Evolutionary conservation across 1,139 yeast genomes (phyloP), one percentile per base, ranked within the genome.

Genomic region (Saccharomyces hybrid): DNA sequence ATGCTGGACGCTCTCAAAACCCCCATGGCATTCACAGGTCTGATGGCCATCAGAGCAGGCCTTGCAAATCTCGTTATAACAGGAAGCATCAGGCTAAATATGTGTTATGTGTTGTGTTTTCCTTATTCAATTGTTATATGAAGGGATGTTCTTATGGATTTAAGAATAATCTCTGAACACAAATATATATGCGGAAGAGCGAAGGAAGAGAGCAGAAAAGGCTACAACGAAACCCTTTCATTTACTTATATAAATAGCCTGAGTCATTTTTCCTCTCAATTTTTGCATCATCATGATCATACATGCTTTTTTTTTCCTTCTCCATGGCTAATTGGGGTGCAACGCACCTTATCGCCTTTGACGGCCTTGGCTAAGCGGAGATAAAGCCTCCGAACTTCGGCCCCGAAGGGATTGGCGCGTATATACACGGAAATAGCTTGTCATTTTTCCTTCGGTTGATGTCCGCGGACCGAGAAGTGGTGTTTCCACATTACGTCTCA

Each of bases 221-320:
- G 25, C 44, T 19, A 11, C 26, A 19, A 7, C 25, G 6, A 8
- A 38, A 38, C 44, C 44, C 44, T 38, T 38, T 19, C 44, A 38
- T 38, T 38, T 38, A 38, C 44, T 38, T 38, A 38, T 38, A 38
- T 38, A 38, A 38, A 38, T 38, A 38, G 16, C 44, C 44, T 38
- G 44, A 38, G 44, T 38, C 44, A 38, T 38, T 38, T 38, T 38
- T 38, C 44, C 26, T 38, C 25, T 38, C 44, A 38, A 16, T 38
- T 38, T 38, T 38, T 38, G 44, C 44, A 38, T 38, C 44, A 38
- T 38, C 44, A 38, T 38, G 44, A 38, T 38, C 44, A 38, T 38
- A 38, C 25, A 38, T 38, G 23, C 25, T 38, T 38, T 38, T 38
- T 38, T 38, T 19, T 38, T 38, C 19, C 25, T 38, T 38, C 44